These are phyloP conservation scores for Smithsoniella earleae DNA, from an alignment of 163 green algal species.

Conservation along the genomic window DNA sequence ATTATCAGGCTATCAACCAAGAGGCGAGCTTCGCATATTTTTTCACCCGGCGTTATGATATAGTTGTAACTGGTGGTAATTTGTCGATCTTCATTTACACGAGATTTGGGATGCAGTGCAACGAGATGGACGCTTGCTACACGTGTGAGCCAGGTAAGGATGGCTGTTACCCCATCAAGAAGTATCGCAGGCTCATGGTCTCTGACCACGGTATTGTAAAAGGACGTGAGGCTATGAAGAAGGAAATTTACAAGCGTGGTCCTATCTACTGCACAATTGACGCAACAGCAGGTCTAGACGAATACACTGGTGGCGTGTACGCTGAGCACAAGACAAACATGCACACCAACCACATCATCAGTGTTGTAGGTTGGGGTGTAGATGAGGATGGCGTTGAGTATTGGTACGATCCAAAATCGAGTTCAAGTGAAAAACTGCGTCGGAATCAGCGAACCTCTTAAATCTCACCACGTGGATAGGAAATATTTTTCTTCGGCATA, in stretches of 20 bases:
- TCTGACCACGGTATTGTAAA: conserved; percentile 52
- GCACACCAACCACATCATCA: conserved; percentile 70
- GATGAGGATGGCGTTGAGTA: conserved; percentile 62
- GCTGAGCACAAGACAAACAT: conserved; percentile 42
- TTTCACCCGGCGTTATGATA: no score
- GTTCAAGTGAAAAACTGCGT: no score
- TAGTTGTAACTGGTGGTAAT: no score
- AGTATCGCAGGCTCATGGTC: conserved; percentile 61
- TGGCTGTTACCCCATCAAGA: conserved; percentile 50
- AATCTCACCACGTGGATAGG: no score
- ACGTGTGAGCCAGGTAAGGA: conserved; percentile 52
- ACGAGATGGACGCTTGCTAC: conserved; percentile 63
- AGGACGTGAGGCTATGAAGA: conserved; percentile 61
- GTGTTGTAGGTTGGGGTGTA: conserved; percentile 69
- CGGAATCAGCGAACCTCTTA: no score
- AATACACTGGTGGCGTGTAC: conserved; percentile 53
- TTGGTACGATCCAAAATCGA: conserved; percentile 47
- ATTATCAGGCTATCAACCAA: conserved; percentile 55
- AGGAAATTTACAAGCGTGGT: conserved; percentile 65
- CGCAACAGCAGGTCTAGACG: conserved; percentile 42
- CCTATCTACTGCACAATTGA: conserved; percentile 73
- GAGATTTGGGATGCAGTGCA: conserved; percentile 46
- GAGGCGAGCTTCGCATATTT: conserved; percentile 23
- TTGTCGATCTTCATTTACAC: not conserved
- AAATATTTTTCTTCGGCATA: not conserved